Evolutionary conservation across 2,329 filamentous ascomycete species (phyloP).

Genomic region (Cercospora beticola): DNA sequence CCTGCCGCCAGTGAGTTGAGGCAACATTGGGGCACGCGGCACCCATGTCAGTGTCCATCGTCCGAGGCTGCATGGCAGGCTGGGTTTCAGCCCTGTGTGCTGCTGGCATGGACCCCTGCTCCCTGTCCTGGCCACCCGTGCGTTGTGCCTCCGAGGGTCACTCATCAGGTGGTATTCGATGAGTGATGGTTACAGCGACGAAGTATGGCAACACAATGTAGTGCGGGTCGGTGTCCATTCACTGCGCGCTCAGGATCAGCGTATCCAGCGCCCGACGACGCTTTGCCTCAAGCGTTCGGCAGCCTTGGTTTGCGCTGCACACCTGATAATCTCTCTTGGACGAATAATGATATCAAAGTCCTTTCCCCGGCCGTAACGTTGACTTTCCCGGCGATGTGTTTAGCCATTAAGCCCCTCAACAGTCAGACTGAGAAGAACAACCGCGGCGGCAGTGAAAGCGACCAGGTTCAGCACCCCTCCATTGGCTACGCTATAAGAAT

Average conservation of each 20-base stretch:
- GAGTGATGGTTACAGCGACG: constrained; percentile 7
- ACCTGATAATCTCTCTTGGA: constrained; percentile 6
- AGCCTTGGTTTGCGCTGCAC: not conserved
- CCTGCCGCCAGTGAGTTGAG: not conserved
- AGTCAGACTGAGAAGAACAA: constrained; percentile 46
- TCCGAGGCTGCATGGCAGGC: not conserved
- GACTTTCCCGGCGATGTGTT: not conserved
- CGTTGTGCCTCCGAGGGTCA: not conserved
- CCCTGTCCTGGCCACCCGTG: not conserved
- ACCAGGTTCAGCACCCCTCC: constrained; percentile 51
- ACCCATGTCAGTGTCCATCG: not conserved
- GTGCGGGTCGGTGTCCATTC: not conserved
- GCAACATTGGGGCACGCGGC: not conserved
- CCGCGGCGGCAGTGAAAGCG: constrained; percentile 47
- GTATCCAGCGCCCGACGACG: constrained; percentile 9
- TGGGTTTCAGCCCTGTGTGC: not conserved
- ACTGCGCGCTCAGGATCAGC: constrained; percentile 6
- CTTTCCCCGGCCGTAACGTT: not conserved
- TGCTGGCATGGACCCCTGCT: not conserved
- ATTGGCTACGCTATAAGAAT: constrained; percentile 31
- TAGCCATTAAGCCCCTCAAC: constrained; percentile 37
- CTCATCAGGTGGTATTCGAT: not conserved
- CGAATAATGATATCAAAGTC: constrained; percentile 10
- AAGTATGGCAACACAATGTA: constrained; percentile 18
- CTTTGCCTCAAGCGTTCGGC: constrained; percentile 11